A percentile compares a stretch with the other conserved stretches of the same genome.
phyloP scores from a whole-genome alignment of 805 yeast species.

The Yarrowia sp. region DNA sequence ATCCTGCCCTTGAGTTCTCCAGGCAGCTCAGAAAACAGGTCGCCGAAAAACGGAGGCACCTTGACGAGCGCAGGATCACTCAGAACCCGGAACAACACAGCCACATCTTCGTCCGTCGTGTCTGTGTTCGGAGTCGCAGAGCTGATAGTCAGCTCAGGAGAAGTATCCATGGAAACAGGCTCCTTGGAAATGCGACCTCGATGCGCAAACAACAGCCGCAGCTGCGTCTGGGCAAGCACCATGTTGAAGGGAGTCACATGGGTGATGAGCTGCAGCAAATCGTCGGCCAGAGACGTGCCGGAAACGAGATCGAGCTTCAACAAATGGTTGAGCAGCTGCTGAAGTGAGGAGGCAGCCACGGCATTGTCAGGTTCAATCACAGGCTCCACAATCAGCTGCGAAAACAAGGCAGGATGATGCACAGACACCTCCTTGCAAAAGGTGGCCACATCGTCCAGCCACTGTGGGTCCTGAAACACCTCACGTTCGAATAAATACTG shows the following conservation, averaged over 20 bases:
- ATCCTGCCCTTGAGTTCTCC: constrained; percentile 28
- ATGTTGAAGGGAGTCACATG: constrained; percentile 23
- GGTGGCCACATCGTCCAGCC: constrained; percentile 8
- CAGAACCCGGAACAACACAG: background rate
- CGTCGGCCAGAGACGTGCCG: background rate
- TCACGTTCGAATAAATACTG: background rate
- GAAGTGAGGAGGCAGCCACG: constrained; percentile 2
- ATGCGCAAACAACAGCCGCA: constrained; percentile 16
- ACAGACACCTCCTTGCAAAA: constrained; percentile 8
- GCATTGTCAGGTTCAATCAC: constrained; percentile 4
- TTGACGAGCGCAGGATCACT: background rate
- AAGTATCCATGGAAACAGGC: constrained; percentile 10
- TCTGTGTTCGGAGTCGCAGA: background rate
- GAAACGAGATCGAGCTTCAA: background rate
- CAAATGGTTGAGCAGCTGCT: constrained; percentile 3
- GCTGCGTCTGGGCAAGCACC: constrained; percentile 16
- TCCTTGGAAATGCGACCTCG: background rate
- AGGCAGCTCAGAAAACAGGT: constrained; percentile 28
- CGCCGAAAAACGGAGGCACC: constrained; percentile 29
- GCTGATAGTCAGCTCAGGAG: background rate
- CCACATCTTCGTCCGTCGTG: background rate
- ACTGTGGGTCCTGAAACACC: background rate
- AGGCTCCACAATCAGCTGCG: constrained; percentile 17
- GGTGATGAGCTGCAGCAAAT: background rate
- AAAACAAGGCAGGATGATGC: background rate